These are phyloP conservation scores for Aphanoascus verrucosus DNA, from an alignment of 2,329 filamentous ascomycete species.

Conservation along the genomic window DNA sequence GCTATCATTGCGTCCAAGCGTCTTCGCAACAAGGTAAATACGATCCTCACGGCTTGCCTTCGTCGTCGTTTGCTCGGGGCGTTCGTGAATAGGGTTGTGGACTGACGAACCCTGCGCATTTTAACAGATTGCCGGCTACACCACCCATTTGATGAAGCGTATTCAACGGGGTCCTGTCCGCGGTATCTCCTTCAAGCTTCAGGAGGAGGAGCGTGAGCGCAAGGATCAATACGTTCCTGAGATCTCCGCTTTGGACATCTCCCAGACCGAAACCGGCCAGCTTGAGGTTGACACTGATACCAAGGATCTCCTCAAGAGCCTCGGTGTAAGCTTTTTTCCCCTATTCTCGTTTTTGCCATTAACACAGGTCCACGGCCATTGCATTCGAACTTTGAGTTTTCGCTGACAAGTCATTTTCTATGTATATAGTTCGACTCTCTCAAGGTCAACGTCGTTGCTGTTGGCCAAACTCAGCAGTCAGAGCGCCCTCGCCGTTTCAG, in stretches of 20 bases:
- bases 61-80: background rate
- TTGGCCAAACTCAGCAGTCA: conserved; percentile 74
- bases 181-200: conserved; percentile 99
- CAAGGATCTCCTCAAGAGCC: conserved; percentile 97
- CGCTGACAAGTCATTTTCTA: background rate
- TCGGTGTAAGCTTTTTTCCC: conserved; percentile 64
- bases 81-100: no score
- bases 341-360: background rate
- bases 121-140: conserved; percentile 89
- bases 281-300: conserved; percentile 95
- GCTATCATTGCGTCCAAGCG: conserved; percentile 99
- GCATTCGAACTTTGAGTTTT: background rate
- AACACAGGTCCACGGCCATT: background rate
- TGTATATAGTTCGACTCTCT: conserved; percentile 76
- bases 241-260: conserved; percentile 96
- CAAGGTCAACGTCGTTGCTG: conserved; percentile 87
- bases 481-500: conserved; percentile 72
- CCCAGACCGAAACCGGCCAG: conserved; percentile 83
- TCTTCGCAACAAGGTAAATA: conserved; percentile 88
- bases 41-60: background rate
- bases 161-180: conserved; percentile 98
- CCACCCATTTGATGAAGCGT: conserved; percentile 98
- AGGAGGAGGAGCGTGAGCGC: conserved; percentile 99
- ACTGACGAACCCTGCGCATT: background rate
- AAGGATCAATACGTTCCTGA: conserved; percentile 99